phyloP scores from a whole-genome alignment of 768 basidiomycete species.

The Pleurotus tuber-regium region DNA sequence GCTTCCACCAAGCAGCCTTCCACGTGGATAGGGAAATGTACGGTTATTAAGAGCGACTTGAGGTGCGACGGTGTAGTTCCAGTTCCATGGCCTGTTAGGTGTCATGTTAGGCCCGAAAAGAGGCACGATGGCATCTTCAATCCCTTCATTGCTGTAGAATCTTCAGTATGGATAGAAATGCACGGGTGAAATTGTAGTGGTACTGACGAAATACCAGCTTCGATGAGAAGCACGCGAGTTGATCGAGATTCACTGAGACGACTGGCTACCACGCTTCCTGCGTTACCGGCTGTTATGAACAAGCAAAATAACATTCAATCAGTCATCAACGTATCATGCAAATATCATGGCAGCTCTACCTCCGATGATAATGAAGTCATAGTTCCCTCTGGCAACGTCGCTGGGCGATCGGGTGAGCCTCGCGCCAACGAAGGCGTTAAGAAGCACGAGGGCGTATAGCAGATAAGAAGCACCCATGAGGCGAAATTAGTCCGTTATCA shows the following conservation, averaged over 20 bases:
- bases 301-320: not conserved
- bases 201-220: constrained; percentile 16
- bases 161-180: not conserved
- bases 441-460: not conserved
- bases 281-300: constrained; percentile 15
- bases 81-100: constrained; percentile 24
- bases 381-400: not conserved
- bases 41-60: constrained; percentile 30
- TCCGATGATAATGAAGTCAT: constrained; percentile 6
- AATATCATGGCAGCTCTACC: not conserved
- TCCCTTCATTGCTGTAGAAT: constrained; percentile 16
- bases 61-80: constrained; percentile 32
- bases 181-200: not conserved
- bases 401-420: not conserved
- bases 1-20: constrained; percentile 32
- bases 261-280: constrained; percentile 21
- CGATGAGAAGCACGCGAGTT: constrained; percentile 20
- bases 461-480: not conserved
- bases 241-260: constrained; percentile 16
- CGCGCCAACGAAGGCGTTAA: not conserved
- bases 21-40: constrained; percentile 29
- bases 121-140: constrained; percentile 16
- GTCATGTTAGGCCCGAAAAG: constrained; percentile 14
- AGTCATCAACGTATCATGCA: not conserved
- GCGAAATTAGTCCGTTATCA: not conserved